Conservation (phyloP, 1,139 yeast species). For the Magnusiomyces suaveolens region DNA sequence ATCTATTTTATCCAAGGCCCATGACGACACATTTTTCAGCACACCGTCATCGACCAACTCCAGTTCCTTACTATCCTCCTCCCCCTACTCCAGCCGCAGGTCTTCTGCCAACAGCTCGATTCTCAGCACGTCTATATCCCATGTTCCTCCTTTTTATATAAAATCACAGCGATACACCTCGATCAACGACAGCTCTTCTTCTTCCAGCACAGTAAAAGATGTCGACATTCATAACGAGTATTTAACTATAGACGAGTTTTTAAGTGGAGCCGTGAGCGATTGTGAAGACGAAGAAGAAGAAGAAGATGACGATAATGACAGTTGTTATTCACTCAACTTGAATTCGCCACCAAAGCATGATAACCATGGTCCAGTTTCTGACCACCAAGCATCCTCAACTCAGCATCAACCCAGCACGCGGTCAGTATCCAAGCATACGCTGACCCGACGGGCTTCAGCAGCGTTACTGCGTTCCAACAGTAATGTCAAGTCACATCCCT, state of each 20-base stretch:
- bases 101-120: constrained; percentile 2
- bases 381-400: neutral
- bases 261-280: constrained; percentile 3
- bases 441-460: neutral
- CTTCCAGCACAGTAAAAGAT: neutral
- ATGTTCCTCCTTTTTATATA: neutral
- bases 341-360: neutral
- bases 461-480: neutral
- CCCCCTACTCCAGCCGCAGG: constrained; percentile 1
- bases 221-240: neutral
- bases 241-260: neutral
- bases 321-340: neutral
- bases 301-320: constrained; percentile 6
- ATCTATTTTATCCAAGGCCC: neutral
- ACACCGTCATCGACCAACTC: constrained; percentile 1
- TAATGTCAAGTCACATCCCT: constrained; percentile 12
- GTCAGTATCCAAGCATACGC: neutral
- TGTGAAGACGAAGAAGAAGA: constrained; percentile 9
- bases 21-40: neutral
- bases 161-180: neutral
- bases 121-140: neutral
- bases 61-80: neutral
- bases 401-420: neutral
- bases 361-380: neutral
- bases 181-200: neutral